Base-by-base conservation (phyloP, 371 early-diverging fungal species). In the Rhizopus stolonifer region DNA sequence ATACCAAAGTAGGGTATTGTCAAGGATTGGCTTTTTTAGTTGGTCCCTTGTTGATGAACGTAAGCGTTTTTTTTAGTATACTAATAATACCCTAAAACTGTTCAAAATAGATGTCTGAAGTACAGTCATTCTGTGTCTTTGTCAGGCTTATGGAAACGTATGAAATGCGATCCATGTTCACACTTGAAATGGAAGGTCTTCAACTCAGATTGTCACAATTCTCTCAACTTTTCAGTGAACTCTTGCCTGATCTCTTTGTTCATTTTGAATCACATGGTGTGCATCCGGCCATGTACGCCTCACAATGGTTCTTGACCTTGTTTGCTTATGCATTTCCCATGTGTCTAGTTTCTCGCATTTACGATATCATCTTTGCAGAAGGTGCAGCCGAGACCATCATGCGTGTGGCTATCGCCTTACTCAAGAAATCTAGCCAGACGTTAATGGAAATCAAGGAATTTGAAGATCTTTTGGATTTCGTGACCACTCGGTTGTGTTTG, bases 21-120 rank as follows among this genome's bases (percentile, higher is more conserved):
- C 97, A 98, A 79, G 97, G 97, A 19, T 74, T 97, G n/a, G 88
- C 94, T 9, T 96, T 96, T 65, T 66, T 98, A 29, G 94, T 91
- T 1, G 97, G 94, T 3, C 91, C 95, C n/a, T 57, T 98, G 54
- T 74, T 98, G 44, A 81, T 94, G 74, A 92, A 94, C 71, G 90
- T 89, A 82, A 24, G 34, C 17, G 4, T 33, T 38, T 2, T n/a
- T 8, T 23, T 33, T 33, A 23, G 13, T 45, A 18, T 40, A 2
- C n/a, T n/a, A n/a, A n/a, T n/a, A n/a, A n/a, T n/a, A n/a, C n/a
- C n/a, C n/a, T n/a, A n/a, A n/a, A n/a, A n/a, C n/a, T n/a, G n/a
- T n/a, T n/a, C n/a, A 21, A 15, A 21, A 10, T 26, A 80, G 80
- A 93, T 94, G 93, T 84, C 87, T 29, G 96, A 96, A 59, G 84